phyloP scores from a whole-genome alignment of 75 land plant genomes.

The Cryptomeria japonica region DNA sequence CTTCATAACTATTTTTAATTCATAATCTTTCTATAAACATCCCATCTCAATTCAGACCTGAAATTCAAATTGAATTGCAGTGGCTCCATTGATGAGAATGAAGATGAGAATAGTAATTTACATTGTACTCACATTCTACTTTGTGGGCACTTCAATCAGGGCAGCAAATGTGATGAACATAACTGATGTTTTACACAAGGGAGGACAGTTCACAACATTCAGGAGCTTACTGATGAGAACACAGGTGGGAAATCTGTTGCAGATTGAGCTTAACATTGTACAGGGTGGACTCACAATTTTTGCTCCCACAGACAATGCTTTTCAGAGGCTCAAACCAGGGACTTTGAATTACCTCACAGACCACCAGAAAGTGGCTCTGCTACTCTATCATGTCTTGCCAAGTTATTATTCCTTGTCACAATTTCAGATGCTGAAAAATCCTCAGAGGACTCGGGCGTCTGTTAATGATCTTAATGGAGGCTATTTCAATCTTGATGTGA shows the following conservation, averaged over 20 bases:
- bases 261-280: not conserved
- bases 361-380: not conserved
- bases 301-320: conserved; percentile 16
- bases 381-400: conserved; percentile 9
- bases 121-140: not conserved
- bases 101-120: not conserved
- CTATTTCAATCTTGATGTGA: conserved; percentile 30
- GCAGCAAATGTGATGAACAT: conserved; percentile 53
- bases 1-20: not conserved
- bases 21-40: not conserved
- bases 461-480: not conserved
- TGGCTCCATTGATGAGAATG: not conserved
- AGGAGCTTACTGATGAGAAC: conserved; percentile 46
- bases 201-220: conserved; percentile 47
- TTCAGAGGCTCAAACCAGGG: conserved; percentile 1
- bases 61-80: not conserved
- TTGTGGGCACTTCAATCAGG: conserved; percentile 15
- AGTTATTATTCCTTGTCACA: not conserved
- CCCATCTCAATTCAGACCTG: not conserved
- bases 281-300: conserved; percentile 6
- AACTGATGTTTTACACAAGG: conserved; percentile 56
- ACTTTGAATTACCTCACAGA: conserved; percentile 4
- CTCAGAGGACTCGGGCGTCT: not conserved
- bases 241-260: not conserved
- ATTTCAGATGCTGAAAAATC: conserved; percentile 2